Evolutionary conservation across 2,329 filamentous ascomycete species (phyloP), one percentile per base, ranked within the genome.

Genomic region (Claviceps cyperi): DNA sequence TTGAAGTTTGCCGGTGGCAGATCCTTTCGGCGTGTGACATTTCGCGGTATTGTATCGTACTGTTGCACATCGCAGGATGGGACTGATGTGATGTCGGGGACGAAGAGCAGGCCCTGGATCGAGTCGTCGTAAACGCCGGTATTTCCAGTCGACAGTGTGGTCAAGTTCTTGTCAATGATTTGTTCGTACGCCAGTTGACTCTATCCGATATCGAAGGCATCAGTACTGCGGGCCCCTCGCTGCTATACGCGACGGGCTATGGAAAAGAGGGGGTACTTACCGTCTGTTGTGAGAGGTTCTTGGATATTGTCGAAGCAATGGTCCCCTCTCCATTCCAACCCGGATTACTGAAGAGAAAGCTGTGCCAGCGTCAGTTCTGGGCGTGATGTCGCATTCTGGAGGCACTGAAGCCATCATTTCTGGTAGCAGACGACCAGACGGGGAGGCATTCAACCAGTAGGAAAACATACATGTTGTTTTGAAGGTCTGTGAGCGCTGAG

Each of bases 51-150:
- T 57, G 83, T 80, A n/a, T 75, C 65, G 40, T 73, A 73, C 41
- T 83, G 79, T 45, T 76, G 66, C 15, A 78, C 69, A 60, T 73
- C 73, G 68, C 90, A 96, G 0, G 72, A 66, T 54, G 83, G 75
- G 50, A 72, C 63, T 11, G 60, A 51, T 5, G 67, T 62, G 40
- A 95, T 73, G 52, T 82, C 78, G 4, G 91, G 92, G 2, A 94
- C 84, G 64, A 92, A 97, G 51, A 97, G 75, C 15, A 96, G 76
- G 53, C 91, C 91, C 55, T 80, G 77, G 37, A 92, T 79, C 49
- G 78, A 70, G 50, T 76, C 76, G 55, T 82, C 78, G 39, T 72
- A 64, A 8, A 71, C 71, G 35, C 76, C 72, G 48, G 78, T 73
- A 61, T 79, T 81, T 53, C 80, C 84, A 35, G 76, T 79, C 3